phyloP scores from a whole-genome alignment of 768 basidiomycete species.

The Hericium alpestre region DNA sequence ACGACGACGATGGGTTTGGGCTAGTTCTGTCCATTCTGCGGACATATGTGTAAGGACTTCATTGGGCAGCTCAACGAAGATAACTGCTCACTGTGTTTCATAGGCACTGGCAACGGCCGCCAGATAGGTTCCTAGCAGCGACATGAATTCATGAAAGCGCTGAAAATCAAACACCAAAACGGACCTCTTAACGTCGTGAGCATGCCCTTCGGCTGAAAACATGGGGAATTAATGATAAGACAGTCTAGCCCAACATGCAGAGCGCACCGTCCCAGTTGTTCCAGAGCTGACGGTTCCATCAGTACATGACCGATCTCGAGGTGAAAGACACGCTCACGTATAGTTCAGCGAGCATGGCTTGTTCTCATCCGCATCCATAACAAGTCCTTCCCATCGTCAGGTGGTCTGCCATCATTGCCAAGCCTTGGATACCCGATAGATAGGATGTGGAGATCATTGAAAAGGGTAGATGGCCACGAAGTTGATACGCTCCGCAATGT shows the following conservation, averaged over 20 bases:
- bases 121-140: slow-evolving; percentile 57
- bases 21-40: slow-evolving; percentile 46
- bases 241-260: not conserved
- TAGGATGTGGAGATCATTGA: no score
- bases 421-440: no score
- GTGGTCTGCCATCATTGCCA: no score
- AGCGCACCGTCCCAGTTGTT: slow-evolving; percentile 68
- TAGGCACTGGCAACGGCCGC: slow-evolving; percentile 72
- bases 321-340: slow-evolving; percentile 39
- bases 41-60: not conserved
- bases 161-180: not conserved
- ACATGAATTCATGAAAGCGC: no score
- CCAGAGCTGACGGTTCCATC: slow-evolving; percentile 50
- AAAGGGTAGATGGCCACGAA: no score
- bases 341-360: slow-evolving; percentile 60
- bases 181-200: slow-evolving; percentile 65
- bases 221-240: slow-evolving; percentile 2
- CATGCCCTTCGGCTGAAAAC: slow-evolving; percentile 68
- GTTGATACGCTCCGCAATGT: no score
- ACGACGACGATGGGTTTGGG: no score
- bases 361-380: slow-evolving; percentile 59
- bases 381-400: slow-evolving; percentile 61
- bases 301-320: not conserved
- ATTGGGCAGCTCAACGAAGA: no score
- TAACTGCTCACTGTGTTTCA: slow-evolving; percentile 48